Percentiles rank a stretch among this genome's conserved stretches.
These are phyloP conservation scores for Sordariomycetes sp. DNA, from an alignment of 2,329 filamentous ascomycete genomes.

Conservation along the genomic window DNA sequence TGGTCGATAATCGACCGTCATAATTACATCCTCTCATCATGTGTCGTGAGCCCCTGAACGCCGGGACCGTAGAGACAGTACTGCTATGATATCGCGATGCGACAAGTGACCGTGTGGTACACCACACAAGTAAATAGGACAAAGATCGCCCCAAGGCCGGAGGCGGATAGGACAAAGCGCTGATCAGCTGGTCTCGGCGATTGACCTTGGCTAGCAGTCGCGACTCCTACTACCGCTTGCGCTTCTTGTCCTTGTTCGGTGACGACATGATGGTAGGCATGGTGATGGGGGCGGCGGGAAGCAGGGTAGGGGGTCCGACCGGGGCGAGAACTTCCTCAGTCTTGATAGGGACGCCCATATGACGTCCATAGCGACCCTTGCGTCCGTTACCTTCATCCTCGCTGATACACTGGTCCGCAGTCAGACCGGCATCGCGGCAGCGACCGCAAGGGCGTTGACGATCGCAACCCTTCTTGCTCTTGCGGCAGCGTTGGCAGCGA, in stretches of 20 bases:
- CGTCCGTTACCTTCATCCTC: conserved; percentile 97
- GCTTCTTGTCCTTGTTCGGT: conserved; percentile 52
- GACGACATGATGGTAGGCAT: conserved; percentile 19
- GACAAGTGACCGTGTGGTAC: too few relatives aligned
- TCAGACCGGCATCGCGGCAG: conserved; percentile 92
- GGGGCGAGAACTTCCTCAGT: conserved; percentile 32
- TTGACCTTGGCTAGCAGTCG: too few relatives aligned
- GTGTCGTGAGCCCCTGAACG: too few relatives aligned
- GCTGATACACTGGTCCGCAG: conserved; percentile 87
- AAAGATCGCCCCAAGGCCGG: too few relatives aligned
- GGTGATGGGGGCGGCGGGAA: conserved; percentile 35
- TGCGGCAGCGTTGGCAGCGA: conserved; percentile 94
- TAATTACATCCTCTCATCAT: conserved; percentile 28
- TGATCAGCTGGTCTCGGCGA: too few relatives aligned
- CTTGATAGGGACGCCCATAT: conserved; percentile 59
- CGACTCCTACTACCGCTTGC: conserved; percentile 40
- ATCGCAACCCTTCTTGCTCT: conserved; percentile 99
- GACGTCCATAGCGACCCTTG: conserved; percentile 79
- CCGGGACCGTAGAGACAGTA: too few relatives aligned
- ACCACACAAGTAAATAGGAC: too few relatives aligned
- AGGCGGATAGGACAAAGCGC: too few relatives aligned
- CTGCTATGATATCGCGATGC: too few relatives aligned
- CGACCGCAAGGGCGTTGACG: conserved; percentile 89
- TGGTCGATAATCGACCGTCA: conserved; percentile 22
- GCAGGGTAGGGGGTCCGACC: conserved; percentile 13